These are phyloP conservation scores for Naganishia randhawae DNA, from an alignment of 768 basidiomycete species.

Conservation along the genomic window DNA sequence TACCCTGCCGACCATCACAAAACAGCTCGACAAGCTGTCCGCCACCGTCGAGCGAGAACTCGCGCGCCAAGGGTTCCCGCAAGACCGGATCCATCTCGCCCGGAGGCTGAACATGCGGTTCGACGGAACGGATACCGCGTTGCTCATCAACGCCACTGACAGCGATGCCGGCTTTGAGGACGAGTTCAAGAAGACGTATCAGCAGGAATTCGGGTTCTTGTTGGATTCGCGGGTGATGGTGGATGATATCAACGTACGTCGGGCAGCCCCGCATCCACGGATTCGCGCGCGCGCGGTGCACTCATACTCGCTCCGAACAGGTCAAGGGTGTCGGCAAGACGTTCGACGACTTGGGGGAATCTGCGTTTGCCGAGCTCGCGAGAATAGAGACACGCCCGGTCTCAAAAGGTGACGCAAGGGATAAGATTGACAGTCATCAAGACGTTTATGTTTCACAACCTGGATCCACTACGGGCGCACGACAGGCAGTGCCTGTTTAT, in stretches of 20 bases:
- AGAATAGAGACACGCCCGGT: constrained; percentile 55
- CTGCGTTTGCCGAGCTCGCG: constrained; percentile 71
- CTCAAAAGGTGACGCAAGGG: constrained; percentile 39
- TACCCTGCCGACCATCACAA: constrained; percentile 58
- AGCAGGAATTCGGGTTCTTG: constrained; percentile 84
- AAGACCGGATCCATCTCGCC: constrained; percentile 67
- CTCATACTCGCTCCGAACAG: constrained; percentile 51
- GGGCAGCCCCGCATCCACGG: too few species aligned
- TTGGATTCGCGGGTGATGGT: constrained; percentile 82
- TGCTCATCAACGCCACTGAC: constrained; percentile 66
- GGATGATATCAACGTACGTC: constrained; percentile 79
- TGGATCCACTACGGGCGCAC: constrained; percentile 27
- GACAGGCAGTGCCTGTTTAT: constrained; percentile 68
- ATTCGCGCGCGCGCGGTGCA: too few species aligned
- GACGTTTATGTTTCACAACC: constrained; percentile 38
- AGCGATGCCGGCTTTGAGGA: constrained; percentile 69
- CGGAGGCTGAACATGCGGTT: constrained; percentile 55
- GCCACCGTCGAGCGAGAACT: constrained; percentile 64
- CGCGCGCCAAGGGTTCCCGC: constrained; percentile 74
- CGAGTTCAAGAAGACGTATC: constrained; percentile 76
- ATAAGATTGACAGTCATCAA: constrained; percentile 30
- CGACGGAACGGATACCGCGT: constrained; percentile 63
- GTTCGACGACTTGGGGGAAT: constrained; percentile 71
- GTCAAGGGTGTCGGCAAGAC: constrained; percentile 88
- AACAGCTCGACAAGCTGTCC: constrained; percentile 68